A percentile compares a stretch with the other conserved stretches of the same genome.
Evolutionary conservation across 768 basidiomycete genomes (phyloP).

Genomic region (Hydnomerulius pinastri): DNA sequence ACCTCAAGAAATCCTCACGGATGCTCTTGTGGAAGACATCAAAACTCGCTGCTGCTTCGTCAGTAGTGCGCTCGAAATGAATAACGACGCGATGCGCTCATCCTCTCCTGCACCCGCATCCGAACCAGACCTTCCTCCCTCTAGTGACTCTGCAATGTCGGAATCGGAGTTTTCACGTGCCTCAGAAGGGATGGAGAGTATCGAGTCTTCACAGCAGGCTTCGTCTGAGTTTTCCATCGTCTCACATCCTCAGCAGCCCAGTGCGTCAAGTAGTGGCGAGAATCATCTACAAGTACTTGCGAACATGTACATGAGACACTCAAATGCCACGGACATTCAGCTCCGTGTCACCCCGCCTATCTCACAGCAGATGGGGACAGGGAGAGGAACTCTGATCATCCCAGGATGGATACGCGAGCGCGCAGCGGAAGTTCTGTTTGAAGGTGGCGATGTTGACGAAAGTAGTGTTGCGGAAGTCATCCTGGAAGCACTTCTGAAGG

Average conservation of each 20-base stretch:
- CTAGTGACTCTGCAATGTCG: conserved; percentile 61
- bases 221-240: conserved; percentile 58
- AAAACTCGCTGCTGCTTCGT: conserved; percentile 92
- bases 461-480: conserved; percentile 81
- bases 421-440: conserved; percentile 88
- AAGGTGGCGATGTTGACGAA: conserved; percentile 87
- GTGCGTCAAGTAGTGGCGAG: conserved; percentile 22
- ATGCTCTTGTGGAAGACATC: conserved; percentile 83
- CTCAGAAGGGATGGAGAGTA: conserved; percentile 51
- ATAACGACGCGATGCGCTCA: conserved; percentile 33
- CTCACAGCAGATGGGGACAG: conserved; percentile 68
- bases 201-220: conserved; percentile 47
- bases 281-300: conserved; percentile 59
- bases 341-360: conserved; percentile 69
- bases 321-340: conserved; percentile 73
- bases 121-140: conserved; percentile 43
- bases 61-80: conserved; percentile 53
- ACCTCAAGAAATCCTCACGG: conserved; percentile 78
- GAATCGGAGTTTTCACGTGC: conserved; percentile 67
- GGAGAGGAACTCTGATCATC: conserved; percentile 75
- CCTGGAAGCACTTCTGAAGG: conserved; percentile 79
- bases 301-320: conserved; percentile 71
- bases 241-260: conserved; percentile 41
- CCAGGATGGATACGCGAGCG: conserved; percentile 97
- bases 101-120: conserved; percentile 32